A percentile compares a stretch with the other conserved stretches of the same genome.
Evolutionary conservation across 306 rosid genomes (phyloP).

Genomic region (Medicago truncatula): MtrunA17r5.0-ANR NC_053042.1:5542501-5543000

Average conservation of each 20-base stretch:
- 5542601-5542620: neutral
- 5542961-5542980: neutral
- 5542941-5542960: neutral
- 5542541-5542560: neutral
- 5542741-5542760: too few relatives aligned
- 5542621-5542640: neutral
- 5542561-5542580: neutral
- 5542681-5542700: neutral
- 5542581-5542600: neutral
- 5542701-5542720: neutral
- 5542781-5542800: too few relatives aligned
- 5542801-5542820: too few relatives aligned
- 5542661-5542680: neutral
- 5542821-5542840: too few relatives aligned
- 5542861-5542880: too few relatives aligned
- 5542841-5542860: too few relatives aligned
- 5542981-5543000: neutral
- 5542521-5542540: conserved; percentile 9
- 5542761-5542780: too few relatives aligned
- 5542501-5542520: neutral
- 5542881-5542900: too few relatives aligned
- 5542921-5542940: too few relatives aligned
- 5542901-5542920: too few relatives aligned
- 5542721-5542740: neutral
- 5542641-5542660: neutral